Percentiles rank a stretch among this genome's conserved stretches.
These are phyloP conservation scores for Jamesozyma piceae DNA, from an alignment of 805 yeast genomes.

Conservation along the genomic window DNA sequence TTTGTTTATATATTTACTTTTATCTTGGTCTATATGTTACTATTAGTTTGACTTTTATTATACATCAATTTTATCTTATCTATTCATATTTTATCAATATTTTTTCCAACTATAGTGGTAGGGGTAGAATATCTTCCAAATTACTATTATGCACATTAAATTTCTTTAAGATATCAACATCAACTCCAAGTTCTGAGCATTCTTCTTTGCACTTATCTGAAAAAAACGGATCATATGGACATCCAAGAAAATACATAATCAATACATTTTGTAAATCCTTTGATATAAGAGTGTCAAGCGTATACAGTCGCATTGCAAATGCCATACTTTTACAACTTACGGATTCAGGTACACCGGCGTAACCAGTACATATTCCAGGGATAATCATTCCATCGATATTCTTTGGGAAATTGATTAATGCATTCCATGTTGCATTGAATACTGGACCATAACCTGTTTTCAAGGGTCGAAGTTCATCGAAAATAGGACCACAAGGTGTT, in stretches of 20 bases:
- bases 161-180: constrained; percentile 7
- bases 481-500: constrained; percentile 18
- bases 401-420: constrained; percentile 14
- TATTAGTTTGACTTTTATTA: too few species aligned
- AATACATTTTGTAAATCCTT: constrained; percentile 16
- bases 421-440: constrained; percentile 25
- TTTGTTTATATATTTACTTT: too few species aligned
- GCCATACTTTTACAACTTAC: constrained; percentile 24
- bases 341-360: constrained; percentile 24
- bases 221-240: constrained; percentile 17
- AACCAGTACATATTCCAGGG: constrained; percentile 29
- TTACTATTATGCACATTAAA: constrained; percentile 15
- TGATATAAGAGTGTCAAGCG: constrained; percentile 12
- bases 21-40: too few species aligned
- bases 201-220: constrained; percentile 14
- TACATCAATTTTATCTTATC: too few species aligned
- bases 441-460: constrained; percentile 22
- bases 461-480: constrained; percentile 10
- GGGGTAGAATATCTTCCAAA: constrained; percentile 16
- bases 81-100: too few species aligned
- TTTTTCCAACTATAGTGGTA: neutral
- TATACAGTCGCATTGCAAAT: constrained; percentile 22
- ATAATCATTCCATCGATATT: constrained; percentile 20
- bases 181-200: constrained; percentile 14
- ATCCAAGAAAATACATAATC: constrained; percentile 24